phyloP scores from a whole-genome alignment of 1,139 yeast species.

The Blastobotrys ciferrii region DNA sequence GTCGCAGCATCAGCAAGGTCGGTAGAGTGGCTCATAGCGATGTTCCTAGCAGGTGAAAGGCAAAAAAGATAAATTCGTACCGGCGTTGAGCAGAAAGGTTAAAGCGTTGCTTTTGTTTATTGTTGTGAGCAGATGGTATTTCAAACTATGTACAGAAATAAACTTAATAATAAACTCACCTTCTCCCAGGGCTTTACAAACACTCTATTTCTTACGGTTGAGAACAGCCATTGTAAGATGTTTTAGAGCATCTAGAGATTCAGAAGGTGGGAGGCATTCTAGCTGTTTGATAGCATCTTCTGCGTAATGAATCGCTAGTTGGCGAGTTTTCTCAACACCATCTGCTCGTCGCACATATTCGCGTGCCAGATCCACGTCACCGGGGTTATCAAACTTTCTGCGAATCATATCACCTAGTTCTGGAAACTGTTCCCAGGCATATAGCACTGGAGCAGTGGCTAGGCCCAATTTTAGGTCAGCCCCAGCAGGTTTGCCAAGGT shows the following conservation, averaged over 20 bases:
- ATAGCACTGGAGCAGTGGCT: slow-evolving; percentile 95
- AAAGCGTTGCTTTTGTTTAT: neutral
- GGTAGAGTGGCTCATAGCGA: neutral
- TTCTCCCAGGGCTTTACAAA: neutral
- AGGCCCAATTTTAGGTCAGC: slow-evolving; percentile 92
- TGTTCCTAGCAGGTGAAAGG: neutral
- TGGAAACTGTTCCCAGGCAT: slow-evolving; percentile 89
- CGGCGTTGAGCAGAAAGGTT: neutral
- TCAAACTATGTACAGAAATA: slow-evolving; percentile 7
- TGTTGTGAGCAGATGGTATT: neutral
- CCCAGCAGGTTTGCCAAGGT: slow-evolving; percentile 91
- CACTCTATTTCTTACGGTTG: slow-evolving; percentile 64
- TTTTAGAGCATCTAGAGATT: slow-evolving; percentile 84
- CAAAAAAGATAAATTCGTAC: too few relatives aligned
- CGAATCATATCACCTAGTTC: slow-evolving; percentile 79
- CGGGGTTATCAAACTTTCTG: slow-evolving; percentile 74
- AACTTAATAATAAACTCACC: slow-evolving; percentile 2
- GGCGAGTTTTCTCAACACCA: slow-evolving; percentile 75
- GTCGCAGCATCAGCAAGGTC: neutral
- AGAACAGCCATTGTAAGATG: slow-evolving; percentile 79
- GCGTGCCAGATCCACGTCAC: slow-evolving; percentile 81
- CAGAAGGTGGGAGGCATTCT: slow-evolving; percentile 72
- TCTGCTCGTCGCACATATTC: slow-evolving; percentile 64
- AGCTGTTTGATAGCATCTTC: slow-evolving; percentile 70
- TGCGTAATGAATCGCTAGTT: slow-evolving; percentile 76